Evolutionary conservation across 2,329 filamentous ascomycete species (phyloP), one percentile per base, ranked within the genome.

Genomic region (Coleophoma cylindrospora): DNA sequence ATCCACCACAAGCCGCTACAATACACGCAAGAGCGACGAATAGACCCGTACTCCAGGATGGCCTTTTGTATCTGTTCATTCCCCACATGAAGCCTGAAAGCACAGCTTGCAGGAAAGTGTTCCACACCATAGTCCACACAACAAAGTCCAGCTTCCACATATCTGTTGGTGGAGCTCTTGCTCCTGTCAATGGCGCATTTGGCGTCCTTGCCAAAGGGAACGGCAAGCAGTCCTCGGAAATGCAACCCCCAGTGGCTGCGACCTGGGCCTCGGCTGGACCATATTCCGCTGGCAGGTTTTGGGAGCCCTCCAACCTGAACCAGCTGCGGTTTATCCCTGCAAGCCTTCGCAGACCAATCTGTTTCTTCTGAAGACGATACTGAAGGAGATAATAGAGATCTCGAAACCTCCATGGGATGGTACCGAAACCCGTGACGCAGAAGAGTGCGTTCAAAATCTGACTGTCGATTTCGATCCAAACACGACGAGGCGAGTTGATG

Each of bases 31-130:
- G 64, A 2, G 80, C 86, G 15, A 95, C 86, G 62, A 94, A 89
- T 0, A 91, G 68, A 1, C 89, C 90, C 0, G 88, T 91, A 11
- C 83, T 79, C 89, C 89, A 95, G 19, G 80, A 79, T 0, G 90
- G 89, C n/a, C 90, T 75, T 19, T 86, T 70, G 61, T 83, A 84
- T 19, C 87, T 74, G 62, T 89, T 87, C 68, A 87, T 74, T 2
- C 80, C 83, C 87, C 88, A 95, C 90, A 95, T 95, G 69, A 90
- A 87, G 3, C 79, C 84, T 9, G 83, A 86, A 2, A 95, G 75
- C 15, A 81, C 76, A 37, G 76, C 76, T 66, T 95, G 91, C 41
- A 94, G 76, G 49, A 91, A 77, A 0, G 89, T 94, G 62, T 95
- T 95, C 71, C 74, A 76, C 3, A 90, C 77, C 69, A 90, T 91